Conservation (phyloP, 371 early-diverging fungal species). For the Syncephalastrum sp. region DNA sequence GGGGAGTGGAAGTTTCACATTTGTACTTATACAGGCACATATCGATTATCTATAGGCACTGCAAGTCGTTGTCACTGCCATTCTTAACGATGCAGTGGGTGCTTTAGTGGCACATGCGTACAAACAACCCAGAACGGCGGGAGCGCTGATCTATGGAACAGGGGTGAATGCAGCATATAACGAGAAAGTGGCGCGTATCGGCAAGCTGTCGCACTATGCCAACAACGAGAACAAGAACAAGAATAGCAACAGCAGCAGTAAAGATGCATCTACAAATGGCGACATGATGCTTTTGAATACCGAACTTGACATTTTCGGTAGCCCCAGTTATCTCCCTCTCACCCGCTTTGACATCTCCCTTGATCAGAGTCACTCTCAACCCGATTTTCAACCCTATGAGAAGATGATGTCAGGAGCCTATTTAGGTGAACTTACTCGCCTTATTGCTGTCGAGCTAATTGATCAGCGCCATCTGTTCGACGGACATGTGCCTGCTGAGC, state of each 20-base stretch:
- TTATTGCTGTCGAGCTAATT: conserved; percentile 68
- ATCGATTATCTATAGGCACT: conserved; percentile 38
- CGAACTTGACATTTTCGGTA: conserved; percentile 83
- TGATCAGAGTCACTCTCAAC: conserved; percentile 73
- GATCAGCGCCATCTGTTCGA: conserved; percentile 63
- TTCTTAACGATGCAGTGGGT: conserved; percentile 88
- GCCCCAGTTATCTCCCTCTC: conserved; percentile 67
- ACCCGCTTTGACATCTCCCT: conserved; percentile 79
- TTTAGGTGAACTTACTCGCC: conserved; percentile 86
- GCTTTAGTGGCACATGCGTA: conserved; percentile 85
- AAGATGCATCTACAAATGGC: conserved; percentile 58
- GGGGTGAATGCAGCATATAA: conserved; percentile 81
- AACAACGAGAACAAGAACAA: too few species aligned
- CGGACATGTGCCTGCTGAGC: conserved; percentile 54
- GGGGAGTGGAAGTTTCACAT: too few species aligned
- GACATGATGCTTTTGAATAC: conserved; percentile 72
- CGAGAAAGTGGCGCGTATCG: conserved; percentile 20
- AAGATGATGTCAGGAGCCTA: conserved; percentile 94
- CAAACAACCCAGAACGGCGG: conserved; percentile 65
- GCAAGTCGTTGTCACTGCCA: conserved; percentile 74
- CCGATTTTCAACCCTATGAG: conserved; percentile 83
- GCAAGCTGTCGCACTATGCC: conserved; percentile 16
- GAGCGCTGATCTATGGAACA: conserved; percentile 88
- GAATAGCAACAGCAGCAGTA: conserved; percentile 4
- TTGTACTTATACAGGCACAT: background rate